Conservation (phyloP, 345 rosid species). For the Orychophragmus violaceus region DNA sequence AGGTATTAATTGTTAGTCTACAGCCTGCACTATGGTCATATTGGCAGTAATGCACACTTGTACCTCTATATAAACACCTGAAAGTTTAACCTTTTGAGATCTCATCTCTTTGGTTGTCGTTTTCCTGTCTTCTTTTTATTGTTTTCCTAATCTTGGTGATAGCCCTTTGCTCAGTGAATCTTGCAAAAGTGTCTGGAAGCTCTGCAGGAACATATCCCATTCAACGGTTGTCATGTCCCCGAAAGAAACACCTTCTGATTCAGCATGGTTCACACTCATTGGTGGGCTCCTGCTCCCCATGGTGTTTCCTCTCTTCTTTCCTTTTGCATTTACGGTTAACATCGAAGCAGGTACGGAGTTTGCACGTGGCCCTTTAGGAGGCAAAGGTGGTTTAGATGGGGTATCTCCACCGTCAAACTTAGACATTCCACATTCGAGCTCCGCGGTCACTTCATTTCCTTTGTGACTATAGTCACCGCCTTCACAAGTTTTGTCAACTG, state of each 20-base stretch:
- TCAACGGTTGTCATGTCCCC: constrained; percentile 57
- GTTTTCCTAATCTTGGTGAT: constrained; percentile 41
- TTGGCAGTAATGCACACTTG: constrained; percentile 27
- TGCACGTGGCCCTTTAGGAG: constrained; percentile 25
- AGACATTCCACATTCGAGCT: too few species aligned
- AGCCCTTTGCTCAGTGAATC: constrained; percentile 36
- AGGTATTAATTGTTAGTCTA: constrained; percentile 32
- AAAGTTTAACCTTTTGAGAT: constrained; percentile 26
- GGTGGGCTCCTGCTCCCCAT: constrained; percentile 42
- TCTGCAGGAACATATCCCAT: constrained; percentile 59
- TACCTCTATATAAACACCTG: constrained; percentile 29
- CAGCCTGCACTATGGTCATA: constrained; percentile 13
- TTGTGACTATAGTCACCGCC: constrained; percentile 1
- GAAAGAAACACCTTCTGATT: constrained; percentile 37
- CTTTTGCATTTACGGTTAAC: neutral
- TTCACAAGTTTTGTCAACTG: neutral
- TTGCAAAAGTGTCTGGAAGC: constrained; percentile 54
- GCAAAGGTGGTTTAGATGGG: constrained; percentile 35
- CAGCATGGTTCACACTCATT: constrained; percentile 14
- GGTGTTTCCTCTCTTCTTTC: constrained; percentile 12
- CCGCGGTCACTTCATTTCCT: constrained; percentile 21
- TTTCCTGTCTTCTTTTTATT: constrained; percentile 20
- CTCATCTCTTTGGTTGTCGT: constrained; percentile 20
- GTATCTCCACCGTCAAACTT: constrained; percentile 37
- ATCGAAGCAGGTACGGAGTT: constrained; percentile 30